Base-by-base conservation (phyloP, 1,139 yeast genomes). In the Ashbya aceris region DNA sequence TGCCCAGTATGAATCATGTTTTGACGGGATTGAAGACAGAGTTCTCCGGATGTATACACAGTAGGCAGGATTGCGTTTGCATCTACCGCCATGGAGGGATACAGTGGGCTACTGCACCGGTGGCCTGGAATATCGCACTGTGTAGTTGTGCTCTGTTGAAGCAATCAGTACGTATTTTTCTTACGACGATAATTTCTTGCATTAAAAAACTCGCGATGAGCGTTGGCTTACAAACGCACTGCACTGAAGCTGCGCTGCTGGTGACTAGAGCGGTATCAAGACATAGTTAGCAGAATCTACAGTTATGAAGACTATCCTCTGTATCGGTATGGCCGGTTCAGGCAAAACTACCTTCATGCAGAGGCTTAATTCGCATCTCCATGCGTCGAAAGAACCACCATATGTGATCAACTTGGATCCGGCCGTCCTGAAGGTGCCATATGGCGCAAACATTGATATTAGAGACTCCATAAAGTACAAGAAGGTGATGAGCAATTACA, bases 291-390 rank as follows among this genome's bases (percentile, higher is more conserved):
- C 23, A n/a, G 23, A 17, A 17, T 6, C 23, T 17, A 17, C 5
- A 17, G 23, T 76, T 38, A 77, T 85, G 33, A 72, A 81, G 27
- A 81, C 86, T 3, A 69, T 87, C 32, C 69, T 87, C 32, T 85
- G 95, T 64, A 85, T 89, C 49, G 96, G 97, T 49, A 87, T 87
- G 96, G 96, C 96, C 55, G 96, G 95, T 34, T 80, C 94, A 41
- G 98, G 99, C 55, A 93, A 93, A 66, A 91, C 99, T 67, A 93
- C 98, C 2, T 91, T 93, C 62, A 82, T 93, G 87, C 99, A 93
- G 62, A 70, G 98, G 48, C 68, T 93, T 45, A 91, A 89, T 65
- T 77, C 96, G 1, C 95, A 91, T 61, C 69, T 91, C 35, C 95
- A 89, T 56, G 49, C 83, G 34, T 71, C 79, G 50, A 67, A 74